Evolutionary conservation across 768 basidiomycete genomes (phyloP).

Genomic region (Xerocomus potaroensis): DNA sequence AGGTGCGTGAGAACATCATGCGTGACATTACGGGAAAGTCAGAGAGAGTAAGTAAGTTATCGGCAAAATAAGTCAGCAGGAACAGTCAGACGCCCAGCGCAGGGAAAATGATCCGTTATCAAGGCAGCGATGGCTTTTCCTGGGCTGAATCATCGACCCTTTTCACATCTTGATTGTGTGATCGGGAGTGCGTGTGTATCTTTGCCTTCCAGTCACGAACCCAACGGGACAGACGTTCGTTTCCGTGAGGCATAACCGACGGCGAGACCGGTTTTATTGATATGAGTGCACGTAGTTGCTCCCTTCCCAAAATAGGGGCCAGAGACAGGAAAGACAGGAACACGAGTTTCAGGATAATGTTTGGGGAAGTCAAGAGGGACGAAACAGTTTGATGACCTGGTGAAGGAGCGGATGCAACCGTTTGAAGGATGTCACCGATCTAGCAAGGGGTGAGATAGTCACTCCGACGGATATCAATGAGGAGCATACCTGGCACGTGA

Average conservation of each 20-base stretch:
- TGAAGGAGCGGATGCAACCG: constrained; percentile 68
- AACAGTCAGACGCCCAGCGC: constrained; percentile 8
- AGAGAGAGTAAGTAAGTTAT: constrained; percentile 12
- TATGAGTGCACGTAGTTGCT: constrained; percentile 58
- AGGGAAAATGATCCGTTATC: constrained; percentile 14
- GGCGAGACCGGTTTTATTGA: constrained; percentile 26
- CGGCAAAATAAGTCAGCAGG: constrained; percentile 20
- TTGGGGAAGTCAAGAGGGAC: constrained; percentile 77
- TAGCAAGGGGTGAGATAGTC: constrained; percentile 32
- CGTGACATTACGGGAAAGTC: constrained; percentile 19
- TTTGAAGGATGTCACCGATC: constrained; percentile 87
- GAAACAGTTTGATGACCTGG: constrained; percentile 76
- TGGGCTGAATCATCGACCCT: constrained; percentile 49
- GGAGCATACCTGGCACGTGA: constrained; percentile 74
- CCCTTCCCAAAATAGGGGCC: constrained; percentile 79
- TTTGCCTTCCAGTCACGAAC: constrained; percentile 65
- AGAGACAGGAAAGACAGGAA: constrained; percentile 81
- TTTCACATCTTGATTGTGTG: constrained; percentile 43
- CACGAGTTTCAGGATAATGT: constrained; percentile 78
- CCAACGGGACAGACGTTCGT: constrained; percentile 47
- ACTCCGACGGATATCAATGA: constrained; percentile 11
- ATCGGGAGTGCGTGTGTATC: constrained; percentile 51
- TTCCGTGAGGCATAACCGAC: constrained; percentile 20
- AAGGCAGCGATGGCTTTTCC: constrained; percentile 44
- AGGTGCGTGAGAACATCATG: constrained; percentile 20